These are phyloP conservation scores for Suhomyces vadensis DNA, from an alignment of 805 yeast genomes.

Conservation along the genomic window DNA sequence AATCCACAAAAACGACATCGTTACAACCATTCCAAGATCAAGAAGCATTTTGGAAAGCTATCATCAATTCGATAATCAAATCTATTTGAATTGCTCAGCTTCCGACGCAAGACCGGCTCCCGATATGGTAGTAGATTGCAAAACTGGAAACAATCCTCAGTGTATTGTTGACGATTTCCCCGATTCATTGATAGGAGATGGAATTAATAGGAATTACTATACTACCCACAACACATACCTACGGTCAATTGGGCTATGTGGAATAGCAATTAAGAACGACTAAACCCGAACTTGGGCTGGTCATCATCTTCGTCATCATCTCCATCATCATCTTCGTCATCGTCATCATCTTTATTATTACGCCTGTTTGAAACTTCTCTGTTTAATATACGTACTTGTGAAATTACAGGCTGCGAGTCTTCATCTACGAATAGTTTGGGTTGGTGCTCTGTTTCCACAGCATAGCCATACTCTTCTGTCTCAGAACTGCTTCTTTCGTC, in stretches of 20 bases:
- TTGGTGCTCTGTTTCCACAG: not conserved
- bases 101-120: constrained; percentile 23
- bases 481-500: constrained; percentile 7
- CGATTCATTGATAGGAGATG: constrained; percentile 7
- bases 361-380: not conserved
- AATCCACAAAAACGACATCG: constrained; percentile 28
- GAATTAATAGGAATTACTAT: constrained; percentile 16
- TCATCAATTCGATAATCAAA: constrained; percentile 38
- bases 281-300: constrained; percentile 36
- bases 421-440: constrained; percentile 6
- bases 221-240: constrained; percentile 40
- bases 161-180: constrained; percentile 36
- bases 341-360: not conserved
- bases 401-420: constrained; percentile 1
- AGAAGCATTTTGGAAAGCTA: constrained; percentile 21
- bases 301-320: constrained; percentile 34
- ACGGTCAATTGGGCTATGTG: constrained; percentile 31
- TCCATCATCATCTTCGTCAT: constrained; percentile 20
- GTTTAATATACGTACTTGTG: not conserved
- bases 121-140: constrained; percentile 37
- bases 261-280: constrained; percentile 9
- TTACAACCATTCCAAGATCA: constrained; percentile 30
- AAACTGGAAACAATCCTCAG: constrained; percentile 22
- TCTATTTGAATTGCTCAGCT: constrained; percentile 29
- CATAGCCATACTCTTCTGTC: constrained; percentile 7